A percentile compares a stretch with the other conserved stretches of the same genome.
Evolutionary conservation across 352 stramenopile genomes (phyloP).

Genomic region (Phytophthora multivora): DNA sequence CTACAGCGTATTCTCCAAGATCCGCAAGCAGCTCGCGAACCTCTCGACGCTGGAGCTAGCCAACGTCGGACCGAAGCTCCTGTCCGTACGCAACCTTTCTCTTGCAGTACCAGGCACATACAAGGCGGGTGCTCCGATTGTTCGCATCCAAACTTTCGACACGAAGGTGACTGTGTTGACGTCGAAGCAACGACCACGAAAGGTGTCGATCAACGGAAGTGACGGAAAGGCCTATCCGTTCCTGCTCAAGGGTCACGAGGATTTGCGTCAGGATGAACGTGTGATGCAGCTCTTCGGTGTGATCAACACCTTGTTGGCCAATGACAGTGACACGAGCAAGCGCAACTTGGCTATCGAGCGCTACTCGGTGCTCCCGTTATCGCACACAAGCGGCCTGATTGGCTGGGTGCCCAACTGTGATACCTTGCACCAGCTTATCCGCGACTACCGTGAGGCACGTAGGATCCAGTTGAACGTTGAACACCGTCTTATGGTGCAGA

Average conservation of each 20-base stretch:
- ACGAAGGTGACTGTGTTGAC: slow-evolving; percentile 96
- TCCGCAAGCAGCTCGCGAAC: slow-evolving; percentile 93
- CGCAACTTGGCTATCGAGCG: slow-evolving; percentile 98
- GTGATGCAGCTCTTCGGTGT: slow-evolving; percentile 99
- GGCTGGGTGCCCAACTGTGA: slow-evolving; percentile 99
- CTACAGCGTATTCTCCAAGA: slow-evolving; percentile 97
- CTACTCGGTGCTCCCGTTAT: slow-evolving; percentile 98
- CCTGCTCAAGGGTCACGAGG: slow-evolving; percentile 99
- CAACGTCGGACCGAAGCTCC: slow-evolving; percentile 96
- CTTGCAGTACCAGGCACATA: slow-evolving; percentile 96
- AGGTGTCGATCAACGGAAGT: slow-evolving; percentile 97
- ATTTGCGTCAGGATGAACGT: slow-evolving; percentile 99
- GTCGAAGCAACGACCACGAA: slow-evolving; percentile 98
- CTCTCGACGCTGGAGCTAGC: slow-evolving; percentile 97
- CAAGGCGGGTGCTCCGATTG: slow-evolving; percentile 84
- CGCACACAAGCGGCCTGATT: slow-evolving; percentile 98
- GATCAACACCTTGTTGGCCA: slow-evolving; percentile 99
- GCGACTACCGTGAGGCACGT: slow-evolving; percentile 93
- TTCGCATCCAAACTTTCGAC: slow-evolving; percentile 94
- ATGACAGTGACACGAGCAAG: slow-evolving; percentile 97
- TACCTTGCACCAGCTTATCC: slow-evolving; percentile 99
- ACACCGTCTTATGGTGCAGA: slow-evolving; percentile 96
- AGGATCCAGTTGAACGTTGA: slow-evolving; percentile 97
- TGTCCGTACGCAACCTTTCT: slow-evolving; percentile 93
- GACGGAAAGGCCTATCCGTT: slow-evolving; percentile 99